Conservation (phyloP, 208 protist genomes). For the Leishmania arabica region DNA sequence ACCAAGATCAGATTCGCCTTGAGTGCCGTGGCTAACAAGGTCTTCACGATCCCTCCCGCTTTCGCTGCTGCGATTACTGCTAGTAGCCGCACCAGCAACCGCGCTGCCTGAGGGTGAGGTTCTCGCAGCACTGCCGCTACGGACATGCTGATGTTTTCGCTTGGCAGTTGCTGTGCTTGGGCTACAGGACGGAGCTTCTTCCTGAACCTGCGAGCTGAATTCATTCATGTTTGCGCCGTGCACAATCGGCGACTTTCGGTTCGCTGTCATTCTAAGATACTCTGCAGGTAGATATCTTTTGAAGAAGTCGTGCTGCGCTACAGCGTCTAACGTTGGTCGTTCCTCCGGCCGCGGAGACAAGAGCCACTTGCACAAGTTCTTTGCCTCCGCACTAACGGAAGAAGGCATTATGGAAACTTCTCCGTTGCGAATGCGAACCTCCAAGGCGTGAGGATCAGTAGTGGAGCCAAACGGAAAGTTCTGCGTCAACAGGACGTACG, state of each 20-base stretch:
- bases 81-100: constrained; percentile 16
- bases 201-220: constrained; percentile 69
- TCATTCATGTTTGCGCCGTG: constrained; percentile 55
- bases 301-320: constrained; percentile 73
- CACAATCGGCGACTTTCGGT: constrained; percentile 38
- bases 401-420: constrained; percentile 52
- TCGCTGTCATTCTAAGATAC: constrained; percentile 43
- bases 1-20: not conserved
- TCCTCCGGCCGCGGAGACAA: constrained; percentile 57
- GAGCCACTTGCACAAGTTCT: constrained; percentile 63
- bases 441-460: constrained; percentile 46
- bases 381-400: constrained; percentile 59
- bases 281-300: constrained; percentile 46
- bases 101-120: constrained; percentile 17
- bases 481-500: constrained; percentile 80
- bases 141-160: constrained; percentile 10
- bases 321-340: constrained; percentile 68
- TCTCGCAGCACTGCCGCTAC: constrained; percentile 1
- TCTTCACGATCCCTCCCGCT: constrained; percentile 21
- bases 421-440: constrained; percentile 59
- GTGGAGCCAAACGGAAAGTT: constrained; percentile 88
- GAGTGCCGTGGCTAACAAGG: not conserved
- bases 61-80: constrained; percentile 26
- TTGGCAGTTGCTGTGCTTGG: constrained; percentile 10
- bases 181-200: constrained; percentile 28